Evolutionary conservation across 1,284 basidiomycete genomes (phyloP).

Genomic region (Gomphus bonarii): DNA sequence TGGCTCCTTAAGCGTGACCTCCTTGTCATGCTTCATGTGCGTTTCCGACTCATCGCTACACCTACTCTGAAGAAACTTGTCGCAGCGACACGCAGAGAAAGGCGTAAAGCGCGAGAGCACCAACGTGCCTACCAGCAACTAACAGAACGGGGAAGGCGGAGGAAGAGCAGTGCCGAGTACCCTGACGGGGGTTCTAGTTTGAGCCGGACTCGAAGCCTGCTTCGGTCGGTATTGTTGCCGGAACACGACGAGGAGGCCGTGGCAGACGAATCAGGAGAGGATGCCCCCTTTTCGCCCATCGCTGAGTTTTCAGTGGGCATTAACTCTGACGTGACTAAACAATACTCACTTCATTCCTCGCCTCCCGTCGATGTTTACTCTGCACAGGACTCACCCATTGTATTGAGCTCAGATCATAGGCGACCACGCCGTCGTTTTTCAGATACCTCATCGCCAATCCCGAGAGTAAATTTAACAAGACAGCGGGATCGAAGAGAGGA

Average conservation of each 20-base stretch:
- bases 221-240: neutral
- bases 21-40: conserved; percentile 77
- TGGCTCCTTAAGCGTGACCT: conserved; percentile 90
- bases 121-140: conserved; percentile 28
- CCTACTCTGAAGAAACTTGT: conserved; percentile 65
- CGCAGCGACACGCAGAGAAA: conserved; percentile 28
- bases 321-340: neutral
- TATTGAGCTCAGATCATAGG: neutral
- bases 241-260: conserved; percentile 17
- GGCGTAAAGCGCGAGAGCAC: conserved; percentile 23
- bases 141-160: conserved; percentile 17
- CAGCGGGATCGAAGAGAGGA: neutral
- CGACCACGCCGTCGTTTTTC: conserved; percentile 5
- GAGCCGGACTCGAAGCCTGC: conserved; percentile 5
- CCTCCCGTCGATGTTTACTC: neutral
- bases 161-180: conserved; percentile 17
- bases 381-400: neutral
- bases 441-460: conserved; percentile 1
- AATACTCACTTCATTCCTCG: neutral
- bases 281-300: conserved; percentile 14
- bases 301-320: neutral
- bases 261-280: conserved; percentile 20
- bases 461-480: neutral
- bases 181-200: conserved; percentile 4
- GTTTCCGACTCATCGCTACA: conserved; percentile 77